Percentiles rank a stretch among this genome's conserved stretches.
phyloP scores from a whole-genome alignment of 805 yeast genomes.

The Kodamaea fukazawae region DNA sequence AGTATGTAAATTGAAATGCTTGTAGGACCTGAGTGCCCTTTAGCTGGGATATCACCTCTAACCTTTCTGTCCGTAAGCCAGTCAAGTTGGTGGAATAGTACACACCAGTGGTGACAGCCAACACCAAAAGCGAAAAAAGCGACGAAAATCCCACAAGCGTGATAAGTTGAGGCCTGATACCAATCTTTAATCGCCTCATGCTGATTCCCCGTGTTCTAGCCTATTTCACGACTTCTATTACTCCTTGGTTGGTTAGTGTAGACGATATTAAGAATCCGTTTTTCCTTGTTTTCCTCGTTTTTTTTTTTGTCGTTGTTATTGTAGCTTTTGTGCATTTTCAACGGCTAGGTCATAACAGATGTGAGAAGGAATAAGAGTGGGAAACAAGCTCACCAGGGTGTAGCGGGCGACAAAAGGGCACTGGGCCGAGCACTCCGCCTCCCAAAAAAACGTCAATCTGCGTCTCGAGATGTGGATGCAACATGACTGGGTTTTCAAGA shows the following conservation, averaged over 20 bases:
- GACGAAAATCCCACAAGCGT: conserved; percentile 68
- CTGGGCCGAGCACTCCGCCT: too few species aligned
- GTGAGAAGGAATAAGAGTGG: too few species aligned
- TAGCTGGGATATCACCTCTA: conserved; percentile 75
- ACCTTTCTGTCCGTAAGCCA: conserved; percentile 62
- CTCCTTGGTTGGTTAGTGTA: too few species aligned
- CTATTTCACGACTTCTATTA: not conserved
- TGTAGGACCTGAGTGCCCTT: conserved; percentile 79
- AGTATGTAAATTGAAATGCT: conserved; percentile 57
- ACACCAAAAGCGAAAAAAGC: conserved; percentile 61
- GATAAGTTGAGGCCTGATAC: conserved; percentile 74
- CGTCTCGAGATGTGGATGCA: too few species aligned
- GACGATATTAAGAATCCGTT: not conserved
- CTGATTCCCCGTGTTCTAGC: conserved; percentile 1
- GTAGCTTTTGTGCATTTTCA: too few species aligned
- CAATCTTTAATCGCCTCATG: conserved; percentile 48
- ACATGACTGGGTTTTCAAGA: too few species aligned
- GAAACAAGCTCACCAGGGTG: too few species aligned
- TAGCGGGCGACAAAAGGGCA: too few species aligned
- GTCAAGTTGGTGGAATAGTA: conserved; percentile 66
- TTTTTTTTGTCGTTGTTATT: not conserved
- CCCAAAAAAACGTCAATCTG: too few species aligned
- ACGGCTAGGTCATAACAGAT: too few species aligned
- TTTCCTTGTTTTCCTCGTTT: not conserved
- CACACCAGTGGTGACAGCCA: conserved; percentile 71